phyloP scores from a whole-genome alignment of 192 early-diverging fungal species.

The Backusella westeae region DNA sequence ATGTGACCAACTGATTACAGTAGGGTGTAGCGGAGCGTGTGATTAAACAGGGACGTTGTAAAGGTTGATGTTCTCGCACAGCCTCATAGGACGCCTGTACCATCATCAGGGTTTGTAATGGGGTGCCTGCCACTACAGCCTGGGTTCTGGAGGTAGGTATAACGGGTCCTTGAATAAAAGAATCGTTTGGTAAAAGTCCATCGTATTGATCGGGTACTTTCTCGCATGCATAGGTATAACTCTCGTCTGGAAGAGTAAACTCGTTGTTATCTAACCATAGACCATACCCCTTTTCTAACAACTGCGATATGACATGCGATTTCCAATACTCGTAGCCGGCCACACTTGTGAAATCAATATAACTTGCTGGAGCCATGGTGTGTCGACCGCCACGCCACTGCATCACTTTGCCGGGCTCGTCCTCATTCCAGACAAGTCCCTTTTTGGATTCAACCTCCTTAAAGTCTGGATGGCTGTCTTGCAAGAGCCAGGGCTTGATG shows the following conservation, averaged over 20 bases:
- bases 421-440: constrained; percentile 43
- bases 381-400: constrained; percentile 56
- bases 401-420: constrained; percentile 29
- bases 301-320: constrained; percentile 34
- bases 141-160: neutral
- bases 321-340: constrained; percentile 55
- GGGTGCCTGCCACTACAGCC: constrained; percentile 37
- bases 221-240: constrained; percentile 45
- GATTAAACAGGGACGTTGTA: constrained; percentile 51
- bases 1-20: constrained; percentile 44
- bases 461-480: constrained; percentile 49
- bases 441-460: constrained; percentile 23
- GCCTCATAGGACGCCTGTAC: constrained; percentile 56
- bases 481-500: constrained; percentile 61
- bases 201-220: constrained; percentile 9
- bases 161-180: neutral
- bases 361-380: constrained; percentile 41
- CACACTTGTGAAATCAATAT: constrained; percentile 54
- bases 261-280: constrained; percentile 65
- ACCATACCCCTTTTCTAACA: constrained; percentile 51
- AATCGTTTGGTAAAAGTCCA: neutral
- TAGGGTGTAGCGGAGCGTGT: constrained; percentile 48
- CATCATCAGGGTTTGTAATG: constrained; percentile 57
- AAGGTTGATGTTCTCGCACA: constrained; percentile 34
- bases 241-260: constrained; percentile 33